A percentile compares a stretch with the other conserved stretches of the same genome.
phyloP scores from a whole-genome alignment of 108 stramenopile species.

The Skeletonema grethae region DNA sequence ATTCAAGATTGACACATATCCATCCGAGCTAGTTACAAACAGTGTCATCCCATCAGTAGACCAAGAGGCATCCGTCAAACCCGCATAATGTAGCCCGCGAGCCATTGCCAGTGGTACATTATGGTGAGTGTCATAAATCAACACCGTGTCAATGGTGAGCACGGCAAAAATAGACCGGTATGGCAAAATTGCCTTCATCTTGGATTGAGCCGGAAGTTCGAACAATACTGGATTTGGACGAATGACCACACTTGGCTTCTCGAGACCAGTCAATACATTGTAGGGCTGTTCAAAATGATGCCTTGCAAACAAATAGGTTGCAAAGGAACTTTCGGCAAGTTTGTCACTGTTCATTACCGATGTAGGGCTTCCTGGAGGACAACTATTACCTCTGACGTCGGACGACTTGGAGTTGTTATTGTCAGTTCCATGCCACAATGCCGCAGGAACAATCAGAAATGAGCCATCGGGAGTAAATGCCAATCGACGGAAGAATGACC shows the following conservation, averaged over 20 bases:
- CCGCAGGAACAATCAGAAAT: constrained; percentile 89
- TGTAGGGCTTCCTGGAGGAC: constrained; percentile 13
- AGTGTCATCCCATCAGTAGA: constrained; percentile 75
- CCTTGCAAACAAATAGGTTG: constrained; percentile 76
- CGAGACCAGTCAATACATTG: constrained; percentile 74
- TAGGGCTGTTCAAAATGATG: constrained; percentile 85
- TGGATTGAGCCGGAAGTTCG: constrained; percentile 55
- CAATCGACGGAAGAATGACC: constrained; percentile 92
- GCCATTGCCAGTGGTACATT: constrained; percentile 65
- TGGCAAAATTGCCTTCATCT: constrained; percentile 38
- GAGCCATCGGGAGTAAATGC: constrained; percentile 91
- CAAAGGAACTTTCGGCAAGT: constrained; percentile 53
- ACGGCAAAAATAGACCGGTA: constrained; percentile 87
- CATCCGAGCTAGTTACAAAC: constrained; percentile 84
- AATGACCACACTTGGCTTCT: constrained; percentile 85
- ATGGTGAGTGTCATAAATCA: constrained; percentile 87
- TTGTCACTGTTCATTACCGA: constrained; percentile 18
- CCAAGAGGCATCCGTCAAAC: constrained; percentile 87
- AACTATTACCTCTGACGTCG: background rate
- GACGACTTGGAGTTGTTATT: background rate
- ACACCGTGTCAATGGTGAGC: constrained; percentile 72
- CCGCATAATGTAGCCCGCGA: constrained; percentile 84
- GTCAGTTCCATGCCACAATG: constrained; percentile 66
- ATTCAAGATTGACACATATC: constrained; percentile 78
- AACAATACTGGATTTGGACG: constrained; percentile 84